These are phyloP conservation scores for Pseudocercospora cruenta DNA, from an alignment of 2,329 filamentous ascomycete species.

Conservation along the genomic window DNA sequence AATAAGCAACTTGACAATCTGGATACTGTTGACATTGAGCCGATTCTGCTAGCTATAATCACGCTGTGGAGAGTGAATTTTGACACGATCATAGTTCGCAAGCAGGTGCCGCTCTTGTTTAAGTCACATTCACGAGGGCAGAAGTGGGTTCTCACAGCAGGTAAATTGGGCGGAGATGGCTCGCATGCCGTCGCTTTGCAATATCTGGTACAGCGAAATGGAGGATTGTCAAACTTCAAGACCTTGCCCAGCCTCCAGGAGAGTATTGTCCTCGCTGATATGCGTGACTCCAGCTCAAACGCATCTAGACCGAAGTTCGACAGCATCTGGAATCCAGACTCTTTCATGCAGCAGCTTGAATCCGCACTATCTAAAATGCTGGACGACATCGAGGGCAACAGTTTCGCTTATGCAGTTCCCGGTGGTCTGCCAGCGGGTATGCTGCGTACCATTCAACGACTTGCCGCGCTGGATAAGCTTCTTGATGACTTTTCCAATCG, in stretches of 20 bases:
- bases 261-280: conserved; percentile 14
- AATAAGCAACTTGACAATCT: conserved; percentile 16
- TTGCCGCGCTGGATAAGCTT: conserved; percentile 18
- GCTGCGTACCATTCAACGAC: not conserved
- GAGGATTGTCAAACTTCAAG: conserved; percentile 13
- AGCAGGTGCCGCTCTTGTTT: conserved; percentile 10
- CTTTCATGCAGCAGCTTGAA: conserved; percentile 4
- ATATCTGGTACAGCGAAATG: conserved; percentile 15
- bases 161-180: conserved; percentile 18
- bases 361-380: conserved; percentile 1
- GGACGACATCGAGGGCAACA: conserved; percentile 12
- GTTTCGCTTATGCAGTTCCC: conserved; percentile 2
- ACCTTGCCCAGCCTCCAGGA: conserved; percentile 19
- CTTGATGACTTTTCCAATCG: conserved; percentile 15
- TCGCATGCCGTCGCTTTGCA: conserved; percentile 15
- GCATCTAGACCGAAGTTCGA: conserved; percentile 13
- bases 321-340: conserved; percentile 9
- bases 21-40: conserved; percentile 16
- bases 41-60: conserved; percentile 20
- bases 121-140: conserved; percentile 12
- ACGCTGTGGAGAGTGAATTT: conserved; percentile 20
- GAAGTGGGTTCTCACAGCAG: conserved; percentile 16
- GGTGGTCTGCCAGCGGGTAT: not conserved
- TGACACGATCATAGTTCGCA: conserved; percentile 1
- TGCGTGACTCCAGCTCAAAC: conserved; percentile 16